phyloP scores from a whole-genome alignment of 2,329 filamentous ascomycete species.

The Zasmidium cellare region DNA sequence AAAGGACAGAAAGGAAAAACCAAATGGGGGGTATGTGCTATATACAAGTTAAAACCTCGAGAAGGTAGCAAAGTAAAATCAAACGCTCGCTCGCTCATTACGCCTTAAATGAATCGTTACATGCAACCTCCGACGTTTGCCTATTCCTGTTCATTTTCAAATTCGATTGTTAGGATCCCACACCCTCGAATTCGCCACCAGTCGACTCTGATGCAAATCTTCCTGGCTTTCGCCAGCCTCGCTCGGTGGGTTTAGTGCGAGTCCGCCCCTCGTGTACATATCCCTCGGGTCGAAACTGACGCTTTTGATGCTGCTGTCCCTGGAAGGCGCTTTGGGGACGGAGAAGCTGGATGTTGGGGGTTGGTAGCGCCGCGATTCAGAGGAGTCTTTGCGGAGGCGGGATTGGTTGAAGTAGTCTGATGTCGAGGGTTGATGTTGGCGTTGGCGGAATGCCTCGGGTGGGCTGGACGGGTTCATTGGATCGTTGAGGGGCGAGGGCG shows the following conservation, averaged over 20 bases:
- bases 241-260: conserved; percentile 20
- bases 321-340: conserved; percentile 9
- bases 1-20: not conserved
- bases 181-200: not conserved
- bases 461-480: not conserved
- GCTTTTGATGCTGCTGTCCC: conserved; percentile 11
- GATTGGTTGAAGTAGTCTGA: conserved; percentile 12
- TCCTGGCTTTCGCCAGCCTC: conserved; percentile 19
- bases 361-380: conserved; percentile 10
- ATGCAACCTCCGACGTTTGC: not conserved
- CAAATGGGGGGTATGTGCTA: not conserved
- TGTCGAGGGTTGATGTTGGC: not conserved
- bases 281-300: conserved; percentile 16
- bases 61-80: not conserved
- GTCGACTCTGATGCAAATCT: not conserved
- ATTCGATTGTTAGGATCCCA: not conserved
- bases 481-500: conserved; percentile 8
- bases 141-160: not conserved
- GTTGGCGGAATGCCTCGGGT: not conserved
- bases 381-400: not conserved
- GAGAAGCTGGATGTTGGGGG: conserved; percentile 16
- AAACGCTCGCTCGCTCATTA: not conserved
- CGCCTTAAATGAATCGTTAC: not conserved
- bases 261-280: conserved; percentile 3
- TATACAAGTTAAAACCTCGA: not conserved